These are phyloP conservation scores for Xylaria sp. DNA, from an alignment of 2,329 filamentous ascomycete genomes.

Conservation along the genomic window DNA sequence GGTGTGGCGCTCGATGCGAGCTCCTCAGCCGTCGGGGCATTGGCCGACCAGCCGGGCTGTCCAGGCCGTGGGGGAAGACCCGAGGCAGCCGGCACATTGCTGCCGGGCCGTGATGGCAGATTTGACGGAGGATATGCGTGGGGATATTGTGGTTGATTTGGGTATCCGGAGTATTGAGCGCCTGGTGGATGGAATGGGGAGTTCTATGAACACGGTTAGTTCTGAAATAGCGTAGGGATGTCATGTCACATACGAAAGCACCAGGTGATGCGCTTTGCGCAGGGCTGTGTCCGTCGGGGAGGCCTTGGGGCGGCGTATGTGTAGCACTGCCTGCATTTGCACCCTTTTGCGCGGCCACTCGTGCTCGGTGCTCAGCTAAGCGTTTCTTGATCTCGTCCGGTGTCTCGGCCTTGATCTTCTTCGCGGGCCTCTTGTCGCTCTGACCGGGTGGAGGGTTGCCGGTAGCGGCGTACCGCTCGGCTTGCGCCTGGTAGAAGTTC, in stretches of 20 bases:
- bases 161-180: constrained; percentile 46
- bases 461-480: constrained; percentile 78
- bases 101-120: constrained; percentile 54
- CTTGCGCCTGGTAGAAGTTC: constrained; percentile 84
- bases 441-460: constrained; percentile 80
- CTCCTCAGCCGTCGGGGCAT: constrained; percentile 54
- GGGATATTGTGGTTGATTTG: constrained; percentile 47
- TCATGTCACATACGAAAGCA: constrained; percentile 60
- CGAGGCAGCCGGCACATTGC: constrained; percentile 45
- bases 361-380: constrained; percentile 76
- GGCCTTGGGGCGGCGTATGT: constrained; percentile 55
- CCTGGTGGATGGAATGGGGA: constrained; percentile 53
- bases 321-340: constrained; percentile 58
- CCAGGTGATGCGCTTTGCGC: constrained; percentile 57
- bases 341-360: constrained; percentile 64
- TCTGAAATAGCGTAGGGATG: neutral
- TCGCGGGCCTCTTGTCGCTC: constrained; percentile 67
- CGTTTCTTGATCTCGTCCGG: constrained; percentile 80
- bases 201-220: constrained; percentile 37
- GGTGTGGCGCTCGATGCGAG: constrained; percentile 51
- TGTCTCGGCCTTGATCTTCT: constrained; percentile 76
- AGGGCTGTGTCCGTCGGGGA: constrained; percentile 54
- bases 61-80: constrained; percentile 53
- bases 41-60: constrained; percentile 43
- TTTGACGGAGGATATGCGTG: constrained; percentile 48